Base-by-base conservation (phyloP, 352 stramenopile genomes). In the Phytophthora ohioensis region DNA sequence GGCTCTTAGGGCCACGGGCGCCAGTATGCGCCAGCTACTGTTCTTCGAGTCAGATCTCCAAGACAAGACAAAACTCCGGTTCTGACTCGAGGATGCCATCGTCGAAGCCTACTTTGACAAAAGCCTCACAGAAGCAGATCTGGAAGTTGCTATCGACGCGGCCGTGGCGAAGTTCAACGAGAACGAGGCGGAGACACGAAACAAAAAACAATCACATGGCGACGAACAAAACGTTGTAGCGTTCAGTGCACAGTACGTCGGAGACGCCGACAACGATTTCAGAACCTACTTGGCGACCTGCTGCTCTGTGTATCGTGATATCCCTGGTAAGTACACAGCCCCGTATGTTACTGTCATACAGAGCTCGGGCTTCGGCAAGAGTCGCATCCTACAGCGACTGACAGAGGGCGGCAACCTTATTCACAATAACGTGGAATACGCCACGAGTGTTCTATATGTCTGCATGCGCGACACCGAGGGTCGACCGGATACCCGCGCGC, bases 291-390 rank as follows among this genome's bases (percentile, higher is more conserved):
- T 60, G 2, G 12, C 30, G 13, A 27, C 4, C 9, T 60, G 53
- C 17, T 60, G 53, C 36, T 11, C 5, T 13, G 4, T 11, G 11
- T 60, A 60, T 30, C 4, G 12, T 5, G 8, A n/a, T 5, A 1
- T 4, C n/a, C 5, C 17, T 2, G 8, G 36, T 15, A 10, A 46
- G 17, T 64, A 55, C 43, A 31, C 3, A 2, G 32, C 32, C 10
- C 57, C 57, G 3, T 64, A 41, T 9, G n/a, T 48, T 3, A 41
- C 34, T 5, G 15, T 64, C 17, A 46, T 21, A 27, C 57, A 64
- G 17, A 64, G 43, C 43, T 64, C 57, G 34, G 43, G 34, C 17
- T 64, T 64, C 10, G 57, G 57, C 10, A 64, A 64, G 57, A 64
- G 43, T 21, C 43, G 45, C 4, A 15, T 64, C 12, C 17, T 64